Evolutionary conservation across 495 filamentous ascomycete genomes (phyloP).

Genomic region (Halenospora varia): DNA sequence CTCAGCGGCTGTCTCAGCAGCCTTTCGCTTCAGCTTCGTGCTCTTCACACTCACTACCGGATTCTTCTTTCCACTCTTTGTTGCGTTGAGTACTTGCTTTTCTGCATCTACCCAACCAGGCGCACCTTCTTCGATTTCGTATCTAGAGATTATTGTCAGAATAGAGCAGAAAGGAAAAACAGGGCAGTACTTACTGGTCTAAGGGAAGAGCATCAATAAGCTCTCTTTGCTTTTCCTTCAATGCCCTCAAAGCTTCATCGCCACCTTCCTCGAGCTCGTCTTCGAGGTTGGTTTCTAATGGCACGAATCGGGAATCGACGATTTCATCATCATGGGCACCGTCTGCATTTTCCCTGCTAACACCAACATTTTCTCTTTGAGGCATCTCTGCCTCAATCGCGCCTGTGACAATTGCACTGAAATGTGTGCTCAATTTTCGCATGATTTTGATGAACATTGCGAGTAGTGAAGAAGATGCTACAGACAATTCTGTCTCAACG

Average conservation of each 20-base stretch:
- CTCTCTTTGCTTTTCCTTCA: conserved; percentile 71
- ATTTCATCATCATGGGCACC: conserved; percentile 57
- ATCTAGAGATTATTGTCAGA: conserved; percentile 46
- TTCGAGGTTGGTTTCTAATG: conserved; percentile 67
- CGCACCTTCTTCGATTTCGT: conserved; percentile 69
- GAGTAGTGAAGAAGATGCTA: conserved; percentile 75
- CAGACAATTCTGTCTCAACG: conserved; percentile 72
- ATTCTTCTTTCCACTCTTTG: conserved; percentile 53
- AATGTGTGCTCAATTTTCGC: conserved; percentile 74
- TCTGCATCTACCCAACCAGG: conserved; percentile 81
- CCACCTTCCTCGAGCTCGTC: conserved; percentile 85
- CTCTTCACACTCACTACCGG: conserved; percentile 81
- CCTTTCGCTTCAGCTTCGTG: conserved; percentile 74
- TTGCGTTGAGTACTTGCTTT: conserved; percentile 59
- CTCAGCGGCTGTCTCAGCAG: conserved; percentile 55
- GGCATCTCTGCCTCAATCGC: conserved; percentile 71
- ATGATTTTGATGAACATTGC: conserved; percentile 97
- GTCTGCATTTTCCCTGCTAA: conserved; percentile 49
- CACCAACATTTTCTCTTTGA: conserved; percentile 45
- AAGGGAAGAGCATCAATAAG: conserved; percentile 86
- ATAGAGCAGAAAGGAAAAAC: neutral
- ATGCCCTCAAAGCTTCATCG: conserved; percentile 62
- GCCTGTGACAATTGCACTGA: conserved; percentile 69
- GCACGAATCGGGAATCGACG: conserved; percentile 57
- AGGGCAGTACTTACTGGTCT: conserved; percentile 62